These are phyloP conservation scores for Aegle marmelos DNA, from an alignment of 345 rosid species.

Conservation along the genomic window DNA sequence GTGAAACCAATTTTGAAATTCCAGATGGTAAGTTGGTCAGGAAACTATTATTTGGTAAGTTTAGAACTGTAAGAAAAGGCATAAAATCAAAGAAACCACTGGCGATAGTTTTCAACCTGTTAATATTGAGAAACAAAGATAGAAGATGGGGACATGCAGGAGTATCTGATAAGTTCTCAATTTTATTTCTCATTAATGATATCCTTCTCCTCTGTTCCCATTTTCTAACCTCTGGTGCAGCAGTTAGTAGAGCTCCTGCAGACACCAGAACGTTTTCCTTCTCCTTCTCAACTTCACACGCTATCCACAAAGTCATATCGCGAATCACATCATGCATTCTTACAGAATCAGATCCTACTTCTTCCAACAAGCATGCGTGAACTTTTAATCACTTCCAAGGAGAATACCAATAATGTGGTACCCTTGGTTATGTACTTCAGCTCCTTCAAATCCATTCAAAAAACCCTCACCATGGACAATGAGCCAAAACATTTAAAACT, in stretches of 20 bases:
- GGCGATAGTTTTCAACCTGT: slow-evolving; percentile 5
- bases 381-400: too few relatives aligned
- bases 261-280: not conserved
- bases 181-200: not conserved
- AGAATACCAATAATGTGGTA: not conserved
- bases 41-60: slow-evolving; percentile 15
- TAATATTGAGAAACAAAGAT: not conserved
- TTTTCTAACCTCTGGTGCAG: not conserved
- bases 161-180: not conserved
- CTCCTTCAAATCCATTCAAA: not conserved
- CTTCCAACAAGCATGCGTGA: not conserved
- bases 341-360: not conserved
- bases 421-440: not conserved
- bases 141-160: not conserved
- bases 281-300: not conserved
- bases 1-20: slow-evolving; percentile 9
- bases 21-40: slow-evolving; percentile 23
- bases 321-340: not conserved
- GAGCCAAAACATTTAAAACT: too few relatives aligned
- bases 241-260: not conserved
- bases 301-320: not conserved
- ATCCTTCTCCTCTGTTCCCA: not conserved
- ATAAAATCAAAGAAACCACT: slow-evolving; percentile 18
- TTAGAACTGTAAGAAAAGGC: slow-evolving; percentile 29
- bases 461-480: not conserved